These are phyloP conservation scores for Thuja plicata DNA, from an alignment of 83 land plant species.

Conservation along the genomic window DNA sequence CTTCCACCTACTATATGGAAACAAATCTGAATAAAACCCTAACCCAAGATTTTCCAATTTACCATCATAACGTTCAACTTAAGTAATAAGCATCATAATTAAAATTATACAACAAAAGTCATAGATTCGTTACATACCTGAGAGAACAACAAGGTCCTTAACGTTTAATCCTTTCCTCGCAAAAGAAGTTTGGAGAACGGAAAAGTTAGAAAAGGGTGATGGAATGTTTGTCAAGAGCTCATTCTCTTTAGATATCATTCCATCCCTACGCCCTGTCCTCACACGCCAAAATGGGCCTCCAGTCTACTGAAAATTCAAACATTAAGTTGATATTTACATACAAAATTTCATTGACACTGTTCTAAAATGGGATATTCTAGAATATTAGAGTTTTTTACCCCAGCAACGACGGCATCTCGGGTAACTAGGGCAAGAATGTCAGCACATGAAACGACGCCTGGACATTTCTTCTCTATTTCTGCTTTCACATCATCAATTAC, in stretches of 20 bases:
- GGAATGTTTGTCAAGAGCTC: too few species aligned
- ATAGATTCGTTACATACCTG: not conserved
- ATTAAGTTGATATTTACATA: not conserved
- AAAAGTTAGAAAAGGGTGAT: too few species aligned
- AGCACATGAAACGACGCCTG: conserved; percentile 24
- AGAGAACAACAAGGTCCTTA: conserved; percentile 19
- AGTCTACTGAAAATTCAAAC: conserved; percentile 5
- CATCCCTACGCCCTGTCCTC: conserved; percentile 47
- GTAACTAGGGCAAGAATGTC: conserved; percentile 20
- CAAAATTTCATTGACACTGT: too few species aligned
- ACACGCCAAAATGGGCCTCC: conserved; percentile 33
- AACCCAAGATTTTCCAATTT: too few species aligned
- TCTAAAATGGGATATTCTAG: too few species aligned
- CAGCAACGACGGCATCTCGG: conserved; percentile 11
- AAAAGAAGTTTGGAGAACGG: too few species aligned
- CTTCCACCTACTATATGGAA: too few species aligned
- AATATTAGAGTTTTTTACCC: too few species aligned
- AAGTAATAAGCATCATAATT: too few species aligned
- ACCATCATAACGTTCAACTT: too few species aligned
- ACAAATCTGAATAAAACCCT: too few species aligned
- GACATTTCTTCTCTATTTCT: conserved; percentile 15
- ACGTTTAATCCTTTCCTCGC: conserved; percentile 18
- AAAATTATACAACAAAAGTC: too few species aligned
- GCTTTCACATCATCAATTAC: conserved; percentile 15
- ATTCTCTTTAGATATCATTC: not conserved